These are phyloP conservation scores for Sclerotinia nivalis DNA, from an alignment of 2,329 filamentous ascomycete species.

Conservation along the genomic window DNA sequence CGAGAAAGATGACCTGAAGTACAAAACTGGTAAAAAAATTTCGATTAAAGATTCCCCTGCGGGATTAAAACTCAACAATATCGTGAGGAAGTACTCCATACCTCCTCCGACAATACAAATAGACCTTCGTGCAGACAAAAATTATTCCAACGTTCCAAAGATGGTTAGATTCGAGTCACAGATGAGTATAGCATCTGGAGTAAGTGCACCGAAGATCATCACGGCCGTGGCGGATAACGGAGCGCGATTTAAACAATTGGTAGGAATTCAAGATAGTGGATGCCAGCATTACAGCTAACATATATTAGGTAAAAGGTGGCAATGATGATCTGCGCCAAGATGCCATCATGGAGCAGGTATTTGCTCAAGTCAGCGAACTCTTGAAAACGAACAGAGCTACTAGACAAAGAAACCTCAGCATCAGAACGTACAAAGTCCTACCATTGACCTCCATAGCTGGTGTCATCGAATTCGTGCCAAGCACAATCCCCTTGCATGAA, in stretches of 20 bases:
- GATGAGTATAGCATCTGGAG: slow-evolving; percentile 83
- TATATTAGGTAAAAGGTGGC: slow-evolving; percentile 75
- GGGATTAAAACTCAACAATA: slow-evolving; percentile 63
- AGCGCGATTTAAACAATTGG: slow-evolving; percentile 79
- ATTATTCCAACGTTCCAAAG: slow-evolving; percentile 77
- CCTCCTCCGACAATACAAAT: slow-evolving; percentile 91
- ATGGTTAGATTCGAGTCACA: slow-evolving; percentile 70
- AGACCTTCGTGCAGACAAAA: slow-evolving; percentile 66
- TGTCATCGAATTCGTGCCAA: slow-evolving; percentile 94
- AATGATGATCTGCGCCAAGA: slow-evolving; percentile 97
- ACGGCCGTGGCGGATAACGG: slow-evolving; percentile 80
- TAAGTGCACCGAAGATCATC: slow-evolving; percentile 92
- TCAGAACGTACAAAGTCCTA: slow-evolving; percentile 95
- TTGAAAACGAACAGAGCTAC: slow-evolving; percentile 84
- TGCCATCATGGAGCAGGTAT: slow-evolving; percentile 99
- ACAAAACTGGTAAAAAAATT: slow-evolving; percentile 67
- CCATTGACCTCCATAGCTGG: slow-evolving; percentile 83
- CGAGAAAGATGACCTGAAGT: slow-evolving; percentile 62
- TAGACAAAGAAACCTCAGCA: slow-evolving; percentile 82
- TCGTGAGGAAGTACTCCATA: slow-evolving; percentile 65
- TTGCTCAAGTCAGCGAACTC: slow-evolving; percentile 89
- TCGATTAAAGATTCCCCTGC: slow-evolving; percentile 62
- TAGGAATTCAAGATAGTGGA: slow-evolving; percentile 34
- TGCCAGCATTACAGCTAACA: slow-evolving; percentile 30
- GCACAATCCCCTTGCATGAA: slow-evolving; percentile 89